phyloP scores from a whole-genome alignment of 768 basidiomycete species.

The Russula foetens region DNA sequence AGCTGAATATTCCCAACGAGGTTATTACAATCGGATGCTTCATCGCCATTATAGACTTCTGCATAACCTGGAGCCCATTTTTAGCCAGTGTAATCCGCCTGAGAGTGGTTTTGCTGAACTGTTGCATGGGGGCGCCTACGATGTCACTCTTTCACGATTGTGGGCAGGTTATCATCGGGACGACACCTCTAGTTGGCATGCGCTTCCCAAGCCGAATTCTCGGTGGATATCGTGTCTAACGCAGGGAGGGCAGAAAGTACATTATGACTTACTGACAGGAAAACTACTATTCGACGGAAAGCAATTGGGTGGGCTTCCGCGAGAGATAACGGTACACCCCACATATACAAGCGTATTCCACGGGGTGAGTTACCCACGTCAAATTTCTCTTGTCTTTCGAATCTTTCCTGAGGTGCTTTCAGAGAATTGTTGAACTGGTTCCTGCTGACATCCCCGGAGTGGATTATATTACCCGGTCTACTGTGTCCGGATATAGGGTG shows the following conservation, averaged over 20 bases:
- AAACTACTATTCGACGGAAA: background rate
- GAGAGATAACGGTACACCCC: background rate
- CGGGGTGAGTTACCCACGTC: background rate
- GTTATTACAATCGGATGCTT: background rate
- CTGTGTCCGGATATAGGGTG: background rate
- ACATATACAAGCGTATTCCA: background rate
- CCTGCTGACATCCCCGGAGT: background rate
- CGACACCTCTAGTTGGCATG: background rate
- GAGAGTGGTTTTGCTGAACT: background rate
- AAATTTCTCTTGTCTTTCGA: background rate
- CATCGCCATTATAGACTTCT: background rate
- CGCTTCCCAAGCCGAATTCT: background rate
- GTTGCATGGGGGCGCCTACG: background rate
- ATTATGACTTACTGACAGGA: background rate
- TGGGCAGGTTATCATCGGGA: background rate
- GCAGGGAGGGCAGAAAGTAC: background rate
- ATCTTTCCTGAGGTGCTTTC: background rate
- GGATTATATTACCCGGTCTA: background rate
- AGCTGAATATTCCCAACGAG: background rate
- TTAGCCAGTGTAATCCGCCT: background rate
- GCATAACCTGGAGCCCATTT: background rate
- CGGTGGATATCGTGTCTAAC: conserved; percentile 2
- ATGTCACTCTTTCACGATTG: background rate
- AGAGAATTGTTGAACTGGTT: background rate
- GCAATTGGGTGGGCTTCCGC: background rate